phyloP scores from a whole-genome alignment of 2,329 filamentous ascomycete genomes.

The Fusarium caatingaense region DNA sequence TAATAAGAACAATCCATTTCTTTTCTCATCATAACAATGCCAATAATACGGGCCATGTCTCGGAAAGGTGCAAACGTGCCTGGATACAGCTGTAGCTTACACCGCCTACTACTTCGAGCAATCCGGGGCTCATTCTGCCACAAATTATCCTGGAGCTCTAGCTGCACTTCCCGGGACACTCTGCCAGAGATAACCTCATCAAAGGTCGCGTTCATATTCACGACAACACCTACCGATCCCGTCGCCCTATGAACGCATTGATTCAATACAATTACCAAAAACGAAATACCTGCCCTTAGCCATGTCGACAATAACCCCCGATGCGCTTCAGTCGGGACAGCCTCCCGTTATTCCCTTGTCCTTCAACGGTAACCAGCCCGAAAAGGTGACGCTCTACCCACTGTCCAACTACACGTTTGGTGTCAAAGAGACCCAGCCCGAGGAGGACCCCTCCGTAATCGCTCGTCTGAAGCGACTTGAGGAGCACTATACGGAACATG shows the following conservation, averaged over 20 bases:
- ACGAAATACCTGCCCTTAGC: neutral
- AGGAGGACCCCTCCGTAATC: conserved; percentile 95
- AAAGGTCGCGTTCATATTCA: conserved; percentile 1
- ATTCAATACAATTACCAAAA: neutral
- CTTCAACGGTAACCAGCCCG: conserved; percentile 90
- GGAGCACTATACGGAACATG: conserved; percentile 90
- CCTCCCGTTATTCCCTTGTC: conserved; percentile 82
- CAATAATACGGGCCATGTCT: neutral
- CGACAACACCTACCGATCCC: neutral
- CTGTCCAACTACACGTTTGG: conserved; percentile 99
- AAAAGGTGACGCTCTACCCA: conserved; percentile 90
- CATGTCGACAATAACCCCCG: conserved; percentile 88
- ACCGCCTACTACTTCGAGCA: conserved; percentile 27
- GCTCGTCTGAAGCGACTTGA: conserved; percentile 94
- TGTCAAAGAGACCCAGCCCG: conserved; percentile 97
- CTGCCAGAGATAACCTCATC: conserved; percentile 19
- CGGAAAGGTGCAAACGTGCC: neutral
- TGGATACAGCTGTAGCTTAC: neutral
- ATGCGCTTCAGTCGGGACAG: conserved; percentile 79
- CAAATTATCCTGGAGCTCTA: conserved; percentile 30
- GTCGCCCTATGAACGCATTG: neutral
- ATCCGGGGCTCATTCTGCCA: conserved; percentile 23
- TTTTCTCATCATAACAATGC: neutral
- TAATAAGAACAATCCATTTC: neutral
- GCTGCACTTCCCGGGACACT: conserved; percentile 13